Evolutionary conservation across 116 monocot species (phyloP), one percentile per base, ranked within the genome.

Genomic region (Thalassia testudinum): DNA sequence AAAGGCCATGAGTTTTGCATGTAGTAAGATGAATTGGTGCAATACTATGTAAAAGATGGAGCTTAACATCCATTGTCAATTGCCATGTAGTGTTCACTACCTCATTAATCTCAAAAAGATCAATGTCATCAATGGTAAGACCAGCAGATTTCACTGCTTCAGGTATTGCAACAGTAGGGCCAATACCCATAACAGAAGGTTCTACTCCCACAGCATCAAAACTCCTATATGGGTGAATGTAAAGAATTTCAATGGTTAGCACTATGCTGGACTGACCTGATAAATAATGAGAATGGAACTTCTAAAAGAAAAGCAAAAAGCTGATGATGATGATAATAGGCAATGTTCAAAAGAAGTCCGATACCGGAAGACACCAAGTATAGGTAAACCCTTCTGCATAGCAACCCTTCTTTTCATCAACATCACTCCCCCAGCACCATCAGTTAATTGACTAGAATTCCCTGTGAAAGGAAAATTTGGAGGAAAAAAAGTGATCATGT

Each of bases 341-440:
- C 15, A 13, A 20, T 13, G 19, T 45, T 45, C 40, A 40, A 7
- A 40, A 14, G 11, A 40, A 14, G 7, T 40, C 11, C 40, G 19
- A 20, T 11, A 84, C 80, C 84, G 83, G 75, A 80, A 81, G 52
- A 91, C 76, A 53, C 85, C 91, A 56, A 82, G 68, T 43, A 85
- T 72, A 15, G 82, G 85, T 24, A 85, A 56, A 1, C 76, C 78
- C 57, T 82, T 85, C 38, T 49, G 58, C 49, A 74, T 27, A 15
- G 91, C 86, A 38, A 77, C 61, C 66, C 68, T 72, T 60, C 86
- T 85, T 71, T 76, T 81, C 91, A 91, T 91, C 25, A 91, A 73
- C 43, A 91, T 81, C 12, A 91, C 91, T 63, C 82, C 91, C 50
- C 82, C 91, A 59, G 91, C 91, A 74, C 91, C 91, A 71, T 91